A percentile compares a stretch with the other conserved stretches of the same genome.
phyloP scores from a whole-genome alignment of 2,329 filamentous ascomycete species.

The Mycogone perniciosa region DNA sequence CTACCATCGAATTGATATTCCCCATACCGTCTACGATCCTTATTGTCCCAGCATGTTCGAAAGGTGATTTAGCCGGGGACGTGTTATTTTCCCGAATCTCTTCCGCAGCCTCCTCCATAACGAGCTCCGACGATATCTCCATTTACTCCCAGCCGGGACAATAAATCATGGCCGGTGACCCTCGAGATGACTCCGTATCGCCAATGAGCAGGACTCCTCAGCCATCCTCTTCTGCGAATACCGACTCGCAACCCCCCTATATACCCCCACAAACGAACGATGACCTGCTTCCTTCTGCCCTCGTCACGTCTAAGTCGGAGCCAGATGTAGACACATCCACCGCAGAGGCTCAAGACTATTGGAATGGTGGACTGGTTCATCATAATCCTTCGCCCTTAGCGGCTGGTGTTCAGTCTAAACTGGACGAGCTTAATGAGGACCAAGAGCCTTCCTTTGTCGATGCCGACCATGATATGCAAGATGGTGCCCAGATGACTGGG shows the following conservation, averaged over 20 bases:
- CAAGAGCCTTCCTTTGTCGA: slow-evolving; percentile 1
- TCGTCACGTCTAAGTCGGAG: slow-evolving; percentile 1
- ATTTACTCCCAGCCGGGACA: background rate
- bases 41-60: background rate
- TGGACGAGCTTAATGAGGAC: slow-evolving; percentile 1
- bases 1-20: background rate
- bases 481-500: slow-evolving; percentile 7
- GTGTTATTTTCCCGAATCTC: background rate
- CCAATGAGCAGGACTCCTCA: slow-evolving; percentile 14
- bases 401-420: background rate
- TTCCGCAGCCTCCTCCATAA: background rate
- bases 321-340: background rate
- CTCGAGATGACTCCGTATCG: slow-evolving; percentile 16
- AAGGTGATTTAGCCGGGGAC: background rate
- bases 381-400: slow-evolving; percentile 5
- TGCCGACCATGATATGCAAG: slow-evolving; percentile 1
- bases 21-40: background rate
- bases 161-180: slow-evolving; percentile 9
- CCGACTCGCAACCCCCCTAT: slow-evolving; percentile 7
- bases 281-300: slow-evolving; percentile 8
- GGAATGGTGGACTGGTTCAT: slow-evolving; percentile 16
- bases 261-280: slow-evolving; percentile 10
- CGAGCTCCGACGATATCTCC: background rate
- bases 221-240: slow-evolving; percentile 9
- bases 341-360: slow-evolving; percentile 13